Percentiles rank a stretch among this genome's conserved stretches.
phyloP scores from a whole-genome alignment of 805 yeast genomes.

The Saccharomycopsis sp. region DNA sequence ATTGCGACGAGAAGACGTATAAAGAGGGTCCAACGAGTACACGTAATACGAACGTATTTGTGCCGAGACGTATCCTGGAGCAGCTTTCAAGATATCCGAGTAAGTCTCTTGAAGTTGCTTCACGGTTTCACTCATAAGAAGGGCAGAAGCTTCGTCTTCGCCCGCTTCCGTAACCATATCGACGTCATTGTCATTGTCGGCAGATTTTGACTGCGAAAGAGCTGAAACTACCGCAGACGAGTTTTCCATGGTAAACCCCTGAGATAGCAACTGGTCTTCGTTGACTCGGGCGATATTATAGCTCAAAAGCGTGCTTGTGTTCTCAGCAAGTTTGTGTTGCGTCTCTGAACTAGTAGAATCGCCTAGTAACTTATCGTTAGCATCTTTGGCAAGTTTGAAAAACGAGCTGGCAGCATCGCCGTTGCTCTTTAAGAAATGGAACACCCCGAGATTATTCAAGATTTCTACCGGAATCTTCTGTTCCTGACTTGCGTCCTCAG shows the following conservation, averaged over 20 bases:
- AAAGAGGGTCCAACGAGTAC: conserved; percentile 29
- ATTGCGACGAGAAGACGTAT: conserved; percentile 42
- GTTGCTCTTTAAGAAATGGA: conserved; percentile 62
- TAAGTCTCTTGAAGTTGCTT: conserved; percentile 35
- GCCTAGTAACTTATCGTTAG: conserved; percentile 22
- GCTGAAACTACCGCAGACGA: conserved; percentile 30
- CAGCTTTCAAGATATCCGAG: conserved; percentile 44
- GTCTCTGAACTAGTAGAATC: conserved; percentile 37
- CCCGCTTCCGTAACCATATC: background rate
- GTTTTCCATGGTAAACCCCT: conserved; percentile 25
- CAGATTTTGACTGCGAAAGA: background rate
- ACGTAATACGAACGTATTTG: conserved; percentile 63
- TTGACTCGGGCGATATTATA: conserved; percentile 75
- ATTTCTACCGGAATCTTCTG: conserved; percentile 47
- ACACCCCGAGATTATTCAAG: conserved; percentile 79
- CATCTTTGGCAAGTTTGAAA: conserved; percentile 43
- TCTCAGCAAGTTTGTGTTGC: conserved; percentile 17
- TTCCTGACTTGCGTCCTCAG: conserved; percentile 29
- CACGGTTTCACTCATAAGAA: conserved; percentile 4
- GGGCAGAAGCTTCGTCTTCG: background rate
- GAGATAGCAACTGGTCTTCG: conserved; percentile 35
- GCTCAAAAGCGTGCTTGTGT: conserved; percentile 37
- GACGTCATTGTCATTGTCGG: background rate
- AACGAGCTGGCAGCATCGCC: conserved; percentile 48
- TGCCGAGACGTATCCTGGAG: conserved; percentile 72